phyloP scores from a whole-genome alignment of 2,329 filamentous ascomycete genomes.

The Penicillium crustosum region DNA sequence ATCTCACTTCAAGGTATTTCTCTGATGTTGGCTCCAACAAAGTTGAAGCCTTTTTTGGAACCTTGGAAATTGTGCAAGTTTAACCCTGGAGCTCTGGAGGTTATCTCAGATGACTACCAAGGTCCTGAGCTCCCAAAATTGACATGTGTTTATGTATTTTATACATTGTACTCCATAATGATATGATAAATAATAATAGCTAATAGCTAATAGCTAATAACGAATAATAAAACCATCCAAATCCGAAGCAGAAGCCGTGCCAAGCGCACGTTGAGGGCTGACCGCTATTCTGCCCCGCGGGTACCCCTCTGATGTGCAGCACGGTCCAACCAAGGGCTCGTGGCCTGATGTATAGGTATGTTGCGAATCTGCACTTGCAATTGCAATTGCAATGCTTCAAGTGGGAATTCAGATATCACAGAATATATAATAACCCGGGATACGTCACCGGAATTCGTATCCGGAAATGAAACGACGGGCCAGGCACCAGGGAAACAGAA shows the following conservation, averaged over 20 bases:
- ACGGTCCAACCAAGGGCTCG: slow-evolving; percentile 3
- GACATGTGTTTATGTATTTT: too few relatives aligned
- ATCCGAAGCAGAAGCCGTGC: background rate
- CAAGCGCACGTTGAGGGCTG: background rate
- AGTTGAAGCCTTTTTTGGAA: too few relatives aligned
- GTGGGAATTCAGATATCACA: background rate
- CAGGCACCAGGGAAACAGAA: background rate
- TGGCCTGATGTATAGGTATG: background rate
- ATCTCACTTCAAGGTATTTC: background rate
- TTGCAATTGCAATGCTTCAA: too few relatives aligned
- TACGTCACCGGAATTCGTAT: background rate
- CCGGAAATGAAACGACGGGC: background rate
- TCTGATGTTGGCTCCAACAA: too few relatives aligned
- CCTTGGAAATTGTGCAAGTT: too few relatives aligned
- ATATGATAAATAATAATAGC: too few relatives aligned
- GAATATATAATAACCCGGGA: too few relatives aligned
- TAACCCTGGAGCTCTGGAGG: too few relatives aligned
- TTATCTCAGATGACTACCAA: too few relatives aligned
- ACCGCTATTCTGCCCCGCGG: slow-evolving; percentile 4
- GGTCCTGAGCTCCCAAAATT: too few relatives aligned
- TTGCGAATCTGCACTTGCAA: too few relatives aligned
- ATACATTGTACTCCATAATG: too few relatives aligned
- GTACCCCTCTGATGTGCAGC: slow-evolving; percentile 1
- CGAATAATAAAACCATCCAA: background rate
- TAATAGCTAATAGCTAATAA: background rate